Percentiles rank a stretch among this genome's conserved stretches.
phyloP scores from a whole-genome alignment of 176 grass and related monocot species.

The Elymus sibiricus region DNA sequence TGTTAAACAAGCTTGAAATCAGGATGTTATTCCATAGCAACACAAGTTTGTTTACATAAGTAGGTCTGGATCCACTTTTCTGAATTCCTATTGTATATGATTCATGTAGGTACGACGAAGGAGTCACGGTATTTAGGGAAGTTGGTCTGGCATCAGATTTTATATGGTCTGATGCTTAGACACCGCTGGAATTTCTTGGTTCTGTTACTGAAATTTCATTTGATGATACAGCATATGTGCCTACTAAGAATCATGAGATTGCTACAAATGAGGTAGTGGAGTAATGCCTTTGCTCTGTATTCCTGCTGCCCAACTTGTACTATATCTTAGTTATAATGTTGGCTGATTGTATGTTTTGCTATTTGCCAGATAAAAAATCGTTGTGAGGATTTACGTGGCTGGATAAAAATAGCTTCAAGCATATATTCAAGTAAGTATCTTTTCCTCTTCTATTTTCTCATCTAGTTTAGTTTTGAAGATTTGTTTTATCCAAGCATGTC shows the following conservation, averaged over 20 bases:
- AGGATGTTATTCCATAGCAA: too few species aligned
- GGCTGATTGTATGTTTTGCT: background rate
- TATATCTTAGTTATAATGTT: constrained; percentile 1
- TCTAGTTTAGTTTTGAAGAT: too few species aligned
- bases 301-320: background rate
- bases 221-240: constrained; percentile 58
- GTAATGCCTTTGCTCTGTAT: background rate
- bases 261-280: constrained; percentile 68
- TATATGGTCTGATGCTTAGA: constrained; percentile 63
- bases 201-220: constrained; percentile 71
- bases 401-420: too few species aligned
- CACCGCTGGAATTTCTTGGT: constrained; percentile 80
- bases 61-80: background rate
- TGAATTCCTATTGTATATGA: background rate
- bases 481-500: too few species aligned
- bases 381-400: too few species aligned
- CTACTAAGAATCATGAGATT: constrained; percentile 78
- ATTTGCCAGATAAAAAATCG: constrained; percentile 49
- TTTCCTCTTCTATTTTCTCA: too few species aligned
- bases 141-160: constrained; percentile 67
- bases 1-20: too few species aligned
- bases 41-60: too few species aligned
- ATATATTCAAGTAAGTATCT: too few species aligned
- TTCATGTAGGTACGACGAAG: constrained; percentile 67
- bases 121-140: constrained; percentile 51